These are phyloP conservation scores for Lasiosphaeria ovina DNA, from an alignment of 495 filamentous ascomycete species.

Conservation along the genomic window DNA sequence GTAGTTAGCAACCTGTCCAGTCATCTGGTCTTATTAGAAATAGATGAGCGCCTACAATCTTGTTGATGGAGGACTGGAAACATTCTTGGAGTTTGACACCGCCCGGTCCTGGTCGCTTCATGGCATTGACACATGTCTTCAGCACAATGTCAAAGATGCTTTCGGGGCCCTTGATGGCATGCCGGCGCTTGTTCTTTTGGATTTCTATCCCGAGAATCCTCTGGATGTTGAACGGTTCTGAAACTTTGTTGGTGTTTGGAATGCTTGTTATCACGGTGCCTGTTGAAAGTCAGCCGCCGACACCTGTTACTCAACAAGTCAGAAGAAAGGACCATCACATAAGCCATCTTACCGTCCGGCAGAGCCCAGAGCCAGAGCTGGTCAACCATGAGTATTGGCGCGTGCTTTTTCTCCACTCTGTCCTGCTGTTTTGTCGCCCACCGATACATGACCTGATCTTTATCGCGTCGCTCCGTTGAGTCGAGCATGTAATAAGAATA, in stretches of 20 bases:
- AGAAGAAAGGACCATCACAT: neutral
- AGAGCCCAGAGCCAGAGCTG: conserved; percentile 25
- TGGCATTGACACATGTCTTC: conserved; percentile 15
- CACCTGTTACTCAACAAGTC: neutral
- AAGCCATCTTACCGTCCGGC: conserved; percentile 8
- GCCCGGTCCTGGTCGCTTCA: conserved; percentile 13
- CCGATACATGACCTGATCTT: conserved; percentile 15
- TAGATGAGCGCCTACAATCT: conserved; percentile 7
- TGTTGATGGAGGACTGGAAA: conserved; percentile 18
- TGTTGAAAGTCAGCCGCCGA: neutral
- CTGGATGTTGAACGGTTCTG: conserved; percentile 16
- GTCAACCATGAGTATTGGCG: conserved; percentile 25
- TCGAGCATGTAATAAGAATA: conserved; percentile 17
- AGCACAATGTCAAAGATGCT: conserved; percentile 11
- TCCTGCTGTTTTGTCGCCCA: conserved; percentile 4
- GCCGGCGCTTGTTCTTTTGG: conserved; percentile 8
- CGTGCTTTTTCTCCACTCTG: neutral
- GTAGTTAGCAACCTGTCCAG: neutral
- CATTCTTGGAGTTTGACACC: conserved; percentile 15
- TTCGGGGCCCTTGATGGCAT: conserved; percentile 9
- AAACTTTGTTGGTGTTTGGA: conserved; percentile 16
- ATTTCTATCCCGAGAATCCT: conserved; percentile 10
- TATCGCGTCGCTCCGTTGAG: conserved; percentile 14
- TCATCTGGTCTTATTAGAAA: too few relatives aligned
- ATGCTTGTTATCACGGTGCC: conserved; percentile 21